Conservation (phyloP, 2,329 filamentous ascomycete genomes). For the Fusarium vanettenii region DNA sequence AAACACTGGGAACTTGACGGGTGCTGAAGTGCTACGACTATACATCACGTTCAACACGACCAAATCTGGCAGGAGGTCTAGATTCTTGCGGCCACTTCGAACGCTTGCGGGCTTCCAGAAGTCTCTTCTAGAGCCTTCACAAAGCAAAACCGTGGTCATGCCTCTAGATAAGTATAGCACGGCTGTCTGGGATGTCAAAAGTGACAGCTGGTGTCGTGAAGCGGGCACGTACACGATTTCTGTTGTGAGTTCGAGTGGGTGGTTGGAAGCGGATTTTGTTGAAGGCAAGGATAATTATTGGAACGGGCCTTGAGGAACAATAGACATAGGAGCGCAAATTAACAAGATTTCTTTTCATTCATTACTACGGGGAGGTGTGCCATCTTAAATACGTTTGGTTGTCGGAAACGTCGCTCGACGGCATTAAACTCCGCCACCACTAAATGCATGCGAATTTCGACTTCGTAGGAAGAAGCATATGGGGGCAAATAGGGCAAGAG, state of each 20-base stretch:
- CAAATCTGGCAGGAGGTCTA: conserved; percentile 6
- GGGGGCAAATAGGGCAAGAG: too few species aligned
- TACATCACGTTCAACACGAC: neutral
- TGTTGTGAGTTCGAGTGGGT: neutral
- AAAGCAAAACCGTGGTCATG: neutral
- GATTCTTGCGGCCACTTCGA: conserved; percentile 2
- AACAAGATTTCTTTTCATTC: too few species aligned
- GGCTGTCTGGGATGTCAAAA: conserved; percentile 12
- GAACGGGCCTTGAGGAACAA: conserved; percentile 2
- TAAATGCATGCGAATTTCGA: too few species aligned
- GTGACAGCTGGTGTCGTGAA: conserved; percentile 9
- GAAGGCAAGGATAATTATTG: conserved; percentile 5
- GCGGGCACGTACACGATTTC: conserved; percentile 8
- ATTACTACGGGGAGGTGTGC: too few species aligned
- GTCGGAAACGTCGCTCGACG: too few species aligned
- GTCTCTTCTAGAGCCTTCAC: neutral
- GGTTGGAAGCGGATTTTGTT: neutral
- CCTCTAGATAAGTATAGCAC: conserved; percentile 9
- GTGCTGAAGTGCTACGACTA: conserved; percentile 19
- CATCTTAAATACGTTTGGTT: too few species aligned
- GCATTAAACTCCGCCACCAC: too few species aligned
- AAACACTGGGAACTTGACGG: conserved; percentile 1
- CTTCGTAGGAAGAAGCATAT: too few species aligned
- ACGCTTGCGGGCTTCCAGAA: conserved; percentile 16
- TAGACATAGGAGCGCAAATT: neutral